These are phyloP conservation scores for Seiridium cupressi DNA, from an alignment of 2,329 filamentous ascomycete genomes.

Conservation along the genomic window DNA sequence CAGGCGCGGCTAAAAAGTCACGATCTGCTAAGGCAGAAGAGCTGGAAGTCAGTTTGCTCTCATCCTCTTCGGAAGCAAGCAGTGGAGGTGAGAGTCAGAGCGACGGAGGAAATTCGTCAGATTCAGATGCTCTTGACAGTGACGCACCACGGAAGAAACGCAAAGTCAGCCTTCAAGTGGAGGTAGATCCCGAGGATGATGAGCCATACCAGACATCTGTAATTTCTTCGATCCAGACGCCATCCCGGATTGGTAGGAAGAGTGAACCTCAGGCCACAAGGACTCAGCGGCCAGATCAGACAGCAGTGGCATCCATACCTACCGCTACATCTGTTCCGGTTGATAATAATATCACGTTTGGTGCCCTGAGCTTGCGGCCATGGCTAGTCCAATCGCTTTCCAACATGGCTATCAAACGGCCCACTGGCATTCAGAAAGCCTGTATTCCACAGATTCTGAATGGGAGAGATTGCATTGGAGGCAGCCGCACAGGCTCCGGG, in stretches of 20 bases:
- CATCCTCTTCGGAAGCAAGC: constrained; percentile 6
- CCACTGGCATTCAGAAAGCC: constrained; percentile 88
- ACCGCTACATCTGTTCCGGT: constrained; percentile 40
- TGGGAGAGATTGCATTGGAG: constrained; percentile 91
- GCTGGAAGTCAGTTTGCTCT: constrained; percentile 17
- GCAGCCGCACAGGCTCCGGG: constrained; percentile 90
- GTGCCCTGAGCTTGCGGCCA: constrained; percentile 69
- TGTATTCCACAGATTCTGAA: constrained; percentile 92
- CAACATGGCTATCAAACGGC: constrained; percentile 77
- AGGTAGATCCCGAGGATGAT: constrained; percentile 31
- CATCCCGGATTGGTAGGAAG: constrained; percentile 51
- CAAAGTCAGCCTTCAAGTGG: constrained; percentile 21
- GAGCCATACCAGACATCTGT: constrained; percentile 31
- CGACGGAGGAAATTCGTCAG: constrained; percentile 18
- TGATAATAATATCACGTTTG: constrained; percentile 64
- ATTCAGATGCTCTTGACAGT: constrained; percentile 48
- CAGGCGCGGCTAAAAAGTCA: not conserved
- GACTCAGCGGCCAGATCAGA: constrained; percentile 10
- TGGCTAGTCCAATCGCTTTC: constrained; percentile 84
- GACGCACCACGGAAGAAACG: constrained; percentile 34
- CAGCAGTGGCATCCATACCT: not conserved
- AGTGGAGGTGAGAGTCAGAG: not conserved
- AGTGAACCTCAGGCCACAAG: constrained; percentile 8
- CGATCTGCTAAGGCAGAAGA: constrained; percentile 17
- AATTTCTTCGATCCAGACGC: constrained; percentile 45